These are phyloP conservation scores for Phytophthora tubulina DNA, from an alignment of 352 stramenopile species.

Conservation along the genomic window DNA sequence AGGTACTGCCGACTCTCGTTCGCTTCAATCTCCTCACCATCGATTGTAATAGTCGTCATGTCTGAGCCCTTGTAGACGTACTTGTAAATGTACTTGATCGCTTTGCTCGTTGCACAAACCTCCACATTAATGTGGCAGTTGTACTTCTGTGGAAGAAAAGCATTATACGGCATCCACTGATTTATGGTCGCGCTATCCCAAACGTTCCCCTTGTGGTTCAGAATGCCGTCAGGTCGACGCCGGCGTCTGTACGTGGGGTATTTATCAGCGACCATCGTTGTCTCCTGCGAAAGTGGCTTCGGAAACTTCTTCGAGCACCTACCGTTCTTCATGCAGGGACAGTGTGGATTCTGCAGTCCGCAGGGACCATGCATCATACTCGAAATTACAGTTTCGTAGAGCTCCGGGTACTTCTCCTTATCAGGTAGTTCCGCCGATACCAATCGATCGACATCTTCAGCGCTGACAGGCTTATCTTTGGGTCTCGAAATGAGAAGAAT, in stretches of 20 bases:
- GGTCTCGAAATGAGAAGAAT: slow-evolving; percentile 55
- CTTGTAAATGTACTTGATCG: slow-evolving; percentile 69
- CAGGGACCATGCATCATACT: slow-evolving; percentile 30
- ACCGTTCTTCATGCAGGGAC: slow-evolving; percentile 31
- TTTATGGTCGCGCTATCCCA: slow-evolving; percentile 40
- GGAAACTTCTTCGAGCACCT: slow-evolving; percentile 41
- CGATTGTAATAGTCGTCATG: slow-evolving; percentile 26
- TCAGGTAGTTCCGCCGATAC: slow-evolving; percentile 40
- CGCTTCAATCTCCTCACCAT: background rate
- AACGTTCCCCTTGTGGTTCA: background rate
- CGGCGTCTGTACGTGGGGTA: slow-evolving; percentile 1
- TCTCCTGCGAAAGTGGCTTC: slow-evolving; percentile 20
- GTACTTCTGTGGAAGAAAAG: slow-evolving; percentile 59
- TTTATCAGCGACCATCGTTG: background rate
- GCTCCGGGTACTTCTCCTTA: slow-evolving; percentile 1
- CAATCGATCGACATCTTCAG: slow-evolving; percentile 19
- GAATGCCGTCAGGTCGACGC: background rate
- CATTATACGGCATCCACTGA: slow-evolving; percentile 64
- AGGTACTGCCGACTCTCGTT: slow-evolving; percentile 44
- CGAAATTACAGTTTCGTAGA: slow-evolving; percentile 25
- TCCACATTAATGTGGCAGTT: slow-evolving; percentile 74
- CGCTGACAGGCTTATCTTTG: slow-evolving; percentile 29
- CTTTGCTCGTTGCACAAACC: slow-evolving; percentile 44
- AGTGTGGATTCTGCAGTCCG: background rate
- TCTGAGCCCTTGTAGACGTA: slow-evolving; percentile 72